Evolutionary conservation across 306 rosid species (phyloP).

Genomic region (Boehmeria nivea): DNA sequence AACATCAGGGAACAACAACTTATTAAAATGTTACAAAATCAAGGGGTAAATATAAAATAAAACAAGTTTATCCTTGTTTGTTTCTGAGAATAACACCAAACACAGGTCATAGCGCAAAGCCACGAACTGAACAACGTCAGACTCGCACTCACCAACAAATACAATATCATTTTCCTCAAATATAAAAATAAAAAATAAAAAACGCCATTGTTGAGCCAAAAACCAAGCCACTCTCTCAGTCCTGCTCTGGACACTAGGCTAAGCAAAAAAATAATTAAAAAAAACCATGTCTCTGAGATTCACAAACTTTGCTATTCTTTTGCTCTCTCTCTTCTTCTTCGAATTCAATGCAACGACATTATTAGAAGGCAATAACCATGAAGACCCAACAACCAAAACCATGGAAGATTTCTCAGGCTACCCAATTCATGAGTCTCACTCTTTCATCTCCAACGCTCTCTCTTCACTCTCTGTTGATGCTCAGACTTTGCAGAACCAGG

Average conservation of each 20-base stretch:
- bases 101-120: too few species aligned
- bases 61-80: too few species aligned
- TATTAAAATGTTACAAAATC: too few species aligned
- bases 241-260: too few species aligned
- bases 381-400: slow-evolving; percentile 63
- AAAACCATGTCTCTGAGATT: slow-evolving; percentile 24
- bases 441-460: slow-evolving; percentile 21
- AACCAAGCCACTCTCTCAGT: background rate
- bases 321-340: slow-evolving; percentile 28
- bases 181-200: too few species aligned
- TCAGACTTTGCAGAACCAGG: slow-evolving; percentile 72
- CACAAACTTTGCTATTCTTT: slow-evolving; percentile 14
- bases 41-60: too few species aligned
- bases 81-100: too few species aligned
- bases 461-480: slow-evolving; percentile 58
- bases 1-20: too few species aligned
- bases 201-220: too few species aligned
- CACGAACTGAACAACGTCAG: too few species aligned
- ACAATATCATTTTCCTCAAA: background rate
- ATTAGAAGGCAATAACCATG: slow-evolving; percentile 31
- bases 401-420: slow-evolving; percentile 89
- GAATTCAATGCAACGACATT: slow-evolving; percentile 22
- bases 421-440: slow-evolving; percentile 53
- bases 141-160: background rate
- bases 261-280: slow-evolving; percentile 10